phyloP scores from a whole-genome alignment of 148 eudicot genomes.

The Selenicereus undatus region DNA sequence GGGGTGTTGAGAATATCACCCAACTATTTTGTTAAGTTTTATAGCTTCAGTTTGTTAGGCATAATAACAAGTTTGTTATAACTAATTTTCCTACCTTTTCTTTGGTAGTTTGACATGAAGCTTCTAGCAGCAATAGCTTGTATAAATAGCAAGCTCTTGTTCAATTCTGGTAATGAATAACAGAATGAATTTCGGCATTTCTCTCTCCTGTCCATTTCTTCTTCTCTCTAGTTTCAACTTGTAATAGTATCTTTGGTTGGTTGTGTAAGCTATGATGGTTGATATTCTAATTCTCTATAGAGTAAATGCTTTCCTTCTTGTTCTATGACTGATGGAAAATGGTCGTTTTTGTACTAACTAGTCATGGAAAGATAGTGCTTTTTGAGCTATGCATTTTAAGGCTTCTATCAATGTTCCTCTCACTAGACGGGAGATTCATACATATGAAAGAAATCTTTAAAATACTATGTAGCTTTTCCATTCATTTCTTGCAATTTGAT shows the following conservation, averaged over 20 bases:
- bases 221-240: background rate
- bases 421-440: conserved; percentile 65
- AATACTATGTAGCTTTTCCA: conserved; percentile 47
- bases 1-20: no score
- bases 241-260: no score
- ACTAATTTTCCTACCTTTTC: no score
- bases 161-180: background rate
- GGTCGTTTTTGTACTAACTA: conserved; percentile 98
- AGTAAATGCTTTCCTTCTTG: conserved; percentile 93
- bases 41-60: no score
- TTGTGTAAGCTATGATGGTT: conserved; percentile 22
- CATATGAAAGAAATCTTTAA: conserved; percentile 79
- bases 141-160: no score
- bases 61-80: no score
- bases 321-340: conserved; percentile 76
- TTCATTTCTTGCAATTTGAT: background rate
- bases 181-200: background rate
- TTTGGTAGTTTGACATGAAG: no score
- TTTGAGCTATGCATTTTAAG: conserved; percentile 93
- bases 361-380: conserved; percentile 97
- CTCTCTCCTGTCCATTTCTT: background rate
- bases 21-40: no score
- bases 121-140: no score
- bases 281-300: conserved; percentile 96
- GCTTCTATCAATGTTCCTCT: conserved; percentile 84